A percentile compares a stretch with the other conserved stretches of the same genome.
Conservation (phyloP, 2,329 filamentous ascomycete species). For the Cercospora janseana region DNA sequence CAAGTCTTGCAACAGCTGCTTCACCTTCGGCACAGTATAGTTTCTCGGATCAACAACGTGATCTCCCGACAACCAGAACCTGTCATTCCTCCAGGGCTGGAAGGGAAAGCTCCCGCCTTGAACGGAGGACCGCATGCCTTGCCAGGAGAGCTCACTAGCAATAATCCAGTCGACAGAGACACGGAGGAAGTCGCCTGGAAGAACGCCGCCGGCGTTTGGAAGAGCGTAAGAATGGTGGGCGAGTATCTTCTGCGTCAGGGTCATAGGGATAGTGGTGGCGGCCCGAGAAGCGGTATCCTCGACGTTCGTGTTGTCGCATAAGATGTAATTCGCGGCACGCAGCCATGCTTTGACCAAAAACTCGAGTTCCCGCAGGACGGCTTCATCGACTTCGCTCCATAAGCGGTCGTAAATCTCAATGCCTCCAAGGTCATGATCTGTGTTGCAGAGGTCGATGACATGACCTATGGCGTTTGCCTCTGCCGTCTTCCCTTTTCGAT, state of each 20-base stretch:
- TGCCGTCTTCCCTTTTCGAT: not conserved
- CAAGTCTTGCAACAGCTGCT: not conserved
- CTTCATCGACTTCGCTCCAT: not conserved
- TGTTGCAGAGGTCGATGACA: not conserved
- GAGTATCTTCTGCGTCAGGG: slow-evolving; percentile 15
- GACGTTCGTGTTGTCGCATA: not conserved
- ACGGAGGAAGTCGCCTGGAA: slow-evolving; percentile 8
- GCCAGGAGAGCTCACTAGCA: slow-evolving; percentile 17
- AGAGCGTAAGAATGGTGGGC: slow-evolving; percentile 9
- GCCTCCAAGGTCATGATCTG: not conserved
- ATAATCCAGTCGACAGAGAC: slow-evolving; percentile 16
- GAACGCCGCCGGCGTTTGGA: not conserved
- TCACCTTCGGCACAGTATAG: not conserved
- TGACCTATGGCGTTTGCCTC: not conserved
- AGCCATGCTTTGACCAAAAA: not conserved
- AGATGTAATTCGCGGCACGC: not conserved
- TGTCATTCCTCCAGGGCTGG: slow-evolving; percentile 14
- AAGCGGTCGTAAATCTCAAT: not conserved
- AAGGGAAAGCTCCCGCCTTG: not conserved
- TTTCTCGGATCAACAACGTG: slow-evolving; percentile 13
- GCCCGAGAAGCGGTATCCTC: not conserved
- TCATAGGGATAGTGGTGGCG: slow-evolving; percentile 15
- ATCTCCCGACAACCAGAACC: slow-evolving; percentile 17
- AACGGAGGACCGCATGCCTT: slow-evolving; percentile 1
- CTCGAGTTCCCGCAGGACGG: not conserved